Base-by-base conservation (phyloP, 1,284 basidiomycete genomes). In the Ganoderma resinaceum region DNA sequence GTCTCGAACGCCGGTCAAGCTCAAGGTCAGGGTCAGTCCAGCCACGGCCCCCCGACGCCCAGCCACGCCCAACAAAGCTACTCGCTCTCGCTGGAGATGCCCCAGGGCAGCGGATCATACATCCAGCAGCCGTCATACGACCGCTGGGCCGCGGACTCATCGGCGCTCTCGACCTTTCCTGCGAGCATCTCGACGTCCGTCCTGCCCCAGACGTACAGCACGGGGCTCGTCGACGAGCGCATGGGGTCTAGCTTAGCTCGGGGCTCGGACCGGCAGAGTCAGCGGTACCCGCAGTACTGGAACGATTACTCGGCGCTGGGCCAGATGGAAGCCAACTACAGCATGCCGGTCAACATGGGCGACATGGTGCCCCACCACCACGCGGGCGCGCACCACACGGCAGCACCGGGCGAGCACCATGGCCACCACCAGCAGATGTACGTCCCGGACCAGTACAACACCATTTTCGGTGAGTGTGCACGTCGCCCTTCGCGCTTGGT, bases 181-280 rank as follows among this genome's bases (percentile, higher is more conserved):
- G 80, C 82, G 16, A 82, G 84, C 49, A 73, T 91, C 62, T 87
- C 89, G 55, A 91, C 90, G 29, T 88, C 88, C 1, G 88, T 89
- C 52, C 81, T 91, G 58, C 89, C 90, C 0, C 91, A 91, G 72
- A 81, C 89, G 73, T 93, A 91, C 76, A 91, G 89, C 78, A 91
- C 89, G 3, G 90, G 90, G 0, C 80, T 91, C 62, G 80, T 86
- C 5, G 88, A 89, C 72, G 76, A 73, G 67, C 75, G 77, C 37
- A 69, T 69, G 63, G 70, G 73, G 64, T 69, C 71, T 53, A 70
- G 72, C 37, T 62, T 59, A 66, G 70, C 63, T 61, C 66, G 68
- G 59, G 67, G 65, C 63, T 53, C 73, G 57, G 74, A 78, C 65
- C 69, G 78, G 62, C 67, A 74, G 66, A 60, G 76, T 68, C 67